phyloP scores from a whole-genome alignment of 2,329 filamentous ascomycete genomes.

The Leptodontidium sp. region DNA sequence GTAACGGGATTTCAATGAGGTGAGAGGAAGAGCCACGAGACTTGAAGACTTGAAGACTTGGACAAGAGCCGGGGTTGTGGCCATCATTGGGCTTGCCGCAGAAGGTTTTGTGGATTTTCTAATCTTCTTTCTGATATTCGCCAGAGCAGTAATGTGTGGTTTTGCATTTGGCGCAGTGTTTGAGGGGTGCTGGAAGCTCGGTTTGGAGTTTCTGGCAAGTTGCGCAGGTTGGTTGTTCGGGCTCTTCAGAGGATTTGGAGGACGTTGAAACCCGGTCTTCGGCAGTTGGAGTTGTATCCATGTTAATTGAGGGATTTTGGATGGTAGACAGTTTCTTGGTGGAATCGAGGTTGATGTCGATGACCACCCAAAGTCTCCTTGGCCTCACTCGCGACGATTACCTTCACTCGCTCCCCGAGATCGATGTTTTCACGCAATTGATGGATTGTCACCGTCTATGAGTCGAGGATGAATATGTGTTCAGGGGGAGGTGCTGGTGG shows the following conservation, averaged over 20 bases:
- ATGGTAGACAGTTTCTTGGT: background rate
- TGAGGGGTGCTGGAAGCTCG: background rate
- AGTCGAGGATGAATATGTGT: slow-evolving; percentile 33
- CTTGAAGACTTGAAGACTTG: too few species aligned
- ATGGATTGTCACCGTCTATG: slow-evolving; percentile 36
- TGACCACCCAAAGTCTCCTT: background rate
- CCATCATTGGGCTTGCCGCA: background rate
- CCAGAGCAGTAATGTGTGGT: background rate
- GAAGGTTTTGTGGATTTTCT: too few species aligned
- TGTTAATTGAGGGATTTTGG: background rate
- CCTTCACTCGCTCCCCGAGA: slow-evolving; percentile 28
- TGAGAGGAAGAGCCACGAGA: too few species aligned
- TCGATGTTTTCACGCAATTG: slow-evolving; percentile 26
- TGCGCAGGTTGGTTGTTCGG: background rate
- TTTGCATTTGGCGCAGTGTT: background rate
- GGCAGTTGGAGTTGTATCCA: background rate
- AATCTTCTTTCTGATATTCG: too few species aligned
- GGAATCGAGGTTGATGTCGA: too few species aligned
- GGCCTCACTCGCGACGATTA: slow-evolving; percentile 21
- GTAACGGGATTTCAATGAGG: too few species aligned
- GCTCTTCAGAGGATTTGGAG: background rate
- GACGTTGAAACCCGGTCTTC: background rate
- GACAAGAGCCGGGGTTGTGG: background rate
- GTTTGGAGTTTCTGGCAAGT: background rate
- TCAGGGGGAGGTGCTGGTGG: slow-evolving; percentile 18